phyloP scores from a whole-genome alignment of 2,329 filamentous ascomycete species.

The Septoria petroselini region DNA sequence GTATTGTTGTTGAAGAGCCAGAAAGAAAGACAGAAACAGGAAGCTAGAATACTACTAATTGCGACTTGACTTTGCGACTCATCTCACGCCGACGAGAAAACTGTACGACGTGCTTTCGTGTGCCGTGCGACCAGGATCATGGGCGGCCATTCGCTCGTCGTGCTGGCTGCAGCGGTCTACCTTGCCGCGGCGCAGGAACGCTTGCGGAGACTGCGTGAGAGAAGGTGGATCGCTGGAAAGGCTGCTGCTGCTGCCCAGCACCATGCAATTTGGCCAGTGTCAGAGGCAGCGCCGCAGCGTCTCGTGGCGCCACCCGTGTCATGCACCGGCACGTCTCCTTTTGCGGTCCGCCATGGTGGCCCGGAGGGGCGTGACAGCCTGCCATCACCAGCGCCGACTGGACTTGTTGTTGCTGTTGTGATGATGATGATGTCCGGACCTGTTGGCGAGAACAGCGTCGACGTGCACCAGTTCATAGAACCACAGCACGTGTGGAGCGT shows the following conservation, averaged over 20 bases:
- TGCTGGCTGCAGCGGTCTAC: slow-evolving; percentile 15
- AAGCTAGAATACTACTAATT: too few species aligned
- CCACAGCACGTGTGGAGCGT: too few species aligned
- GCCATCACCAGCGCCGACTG: too few species aligned
- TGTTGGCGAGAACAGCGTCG: too few species aligned
- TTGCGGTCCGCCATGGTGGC: neutral
- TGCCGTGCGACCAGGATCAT: slow-evolving; percentile 18
- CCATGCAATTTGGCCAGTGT: slow-evolving; percentile 20
- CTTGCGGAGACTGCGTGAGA: slow-evolving; percentile 21
- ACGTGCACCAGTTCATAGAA: too few species aligned
- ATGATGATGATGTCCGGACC: too few species aligned
- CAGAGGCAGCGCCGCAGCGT: slow-evolving; percentile 3
- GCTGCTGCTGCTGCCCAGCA: too few species aligned
- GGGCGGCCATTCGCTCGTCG: slow-evolving; percentile 13
- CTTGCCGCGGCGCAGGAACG: slow-evolving; percentile 23
- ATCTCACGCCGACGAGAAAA: slow-evolving; percentile 23
- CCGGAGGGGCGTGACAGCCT: neutral
- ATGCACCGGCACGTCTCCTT: neutral
- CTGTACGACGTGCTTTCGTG: slow-evolving; percentile 19
- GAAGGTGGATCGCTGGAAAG: slow-evolving; percentile 9
- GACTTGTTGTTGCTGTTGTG: too few species aligned
- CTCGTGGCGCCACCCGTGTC: slow-evolving; percentile 11
- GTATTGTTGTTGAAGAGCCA: neutral
- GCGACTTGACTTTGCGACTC: slow-evolving; percentile 16
- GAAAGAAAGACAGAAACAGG: slow-evolving; percentile 13